phyloP scores from a whole-genome alignment of 1,284 basidiomycete genomes.

The Boletellus deceptivus region DNA sequence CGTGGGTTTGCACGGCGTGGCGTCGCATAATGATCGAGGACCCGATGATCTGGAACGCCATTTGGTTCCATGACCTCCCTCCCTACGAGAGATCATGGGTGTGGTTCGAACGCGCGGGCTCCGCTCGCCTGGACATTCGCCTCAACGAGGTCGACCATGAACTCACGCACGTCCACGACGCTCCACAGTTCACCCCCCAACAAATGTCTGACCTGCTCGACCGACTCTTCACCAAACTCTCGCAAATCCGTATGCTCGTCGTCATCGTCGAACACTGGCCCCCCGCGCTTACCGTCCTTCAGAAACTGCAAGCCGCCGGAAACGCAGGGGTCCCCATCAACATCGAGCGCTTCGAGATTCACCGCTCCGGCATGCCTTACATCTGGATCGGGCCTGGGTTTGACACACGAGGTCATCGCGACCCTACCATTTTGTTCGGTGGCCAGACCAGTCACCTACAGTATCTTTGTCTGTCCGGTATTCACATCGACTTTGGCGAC shows the following conservation, averaged over 20 bases:
- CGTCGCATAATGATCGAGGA: conserved; percentile 46
- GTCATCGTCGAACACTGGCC: conserved; percentile 53
- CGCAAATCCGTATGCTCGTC: conserved; percentile 54
- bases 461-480: conserved; percentile 51
- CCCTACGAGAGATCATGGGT: conserved; percentile 49
- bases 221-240: conserved; percentile 45
- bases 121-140: conserved; percentile 52
- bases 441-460: conserved; percentile 44
- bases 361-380: conserved; percentile 47
- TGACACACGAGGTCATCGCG: conserved; percentile 32
- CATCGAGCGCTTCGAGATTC: conserved; percentile 59
- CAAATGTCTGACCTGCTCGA: conserved; percentile 47
- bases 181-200: conserved; percentile 38
- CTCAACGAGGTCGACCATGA: conserved; percentile 43
- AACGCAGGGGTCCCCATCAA: conserved; percentile 34
- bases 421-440: conserved; percentile 44
- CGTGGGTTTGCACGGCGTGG: conserved; percentile 60
- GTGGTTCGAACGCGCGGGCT: conserved; percentile 54
- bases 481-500: conserved; percentile 54
- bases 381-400: conserved; percentile 42
- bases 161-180: conserved; percentile 14
- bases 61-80: conserved; percentile 53
- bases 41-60: conserved; percentile 56
- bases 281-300: conserved; percentile 46
- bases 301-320: conserved; percentile 42